A percentile compares a stretch with the other conserved stretches of the same genome.
Conservation (phyloP, 2,329 filamentous ascomycete species). For the Epichloe scottii region DNA sequence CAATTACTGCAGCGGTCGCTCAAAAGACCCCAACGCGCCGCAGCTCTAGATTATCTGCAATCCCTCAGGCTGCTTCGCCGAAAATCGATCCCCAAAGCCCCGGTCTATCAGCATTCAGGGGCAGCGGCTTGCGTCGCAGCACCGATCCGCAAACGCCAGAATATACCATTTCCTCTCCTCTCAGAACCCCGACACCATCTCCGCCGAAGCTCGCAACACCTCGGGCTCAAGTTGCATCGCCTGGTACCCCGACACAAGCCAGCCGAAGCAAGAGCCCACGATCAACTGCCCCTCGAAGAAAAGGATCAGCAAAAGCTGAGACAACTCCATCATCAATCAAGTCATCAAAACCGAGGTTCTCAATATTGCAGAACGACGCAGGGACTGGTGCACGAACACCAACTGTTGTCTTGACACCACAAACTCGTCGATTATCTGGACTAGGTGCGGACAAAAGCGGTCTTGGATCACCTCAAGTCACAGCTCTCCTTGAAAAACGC, state of each 20-base stretch:
- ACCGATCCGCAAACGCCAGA: constrained; percentile 21
- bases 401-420: constrained; percentile 43
- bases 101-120: constrained; percentile 39
- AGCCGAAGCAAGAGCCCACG: constrained; percentile 8
- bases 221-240: background rate
- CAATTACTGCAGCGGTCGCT: constrained; percentile 17
- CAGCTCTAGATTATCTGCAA: constrained; percentile 6
- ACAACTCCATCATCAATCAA: constrained; percentile 10
- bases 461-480: constrained; percentile 62
- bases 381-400: constrained; percentile 47
- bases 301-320: constrained; percentile 3
- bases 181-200: constrained; percentile 12
- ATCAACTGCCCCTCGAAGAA: constrained; percentile 8
- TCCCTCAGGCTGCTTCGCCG: constrained; percentile 19
- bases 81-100: constrained; percentile 34
- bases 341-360: constrained; percentile 16
- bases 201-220: constrained; percentile 15
- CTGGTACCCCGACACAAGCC: background rate
- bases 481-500: constrained; percentile 58
- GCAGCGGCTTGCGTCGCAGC: constrained; percentile 37
- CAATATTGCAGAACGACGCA: constrained; percentile 41
- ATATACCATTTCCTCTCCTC: constrained; percentile 5
- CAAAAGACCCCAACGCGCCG: constrained; percentile 11
- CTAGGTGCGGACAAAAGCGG: constrained; percentile 58
- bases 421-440: constrained; percentile 46